Base-by-base conservation (phyloP, 2,329 filamentous ascomycete genomes). In the Cercospora sp. region DNA sequence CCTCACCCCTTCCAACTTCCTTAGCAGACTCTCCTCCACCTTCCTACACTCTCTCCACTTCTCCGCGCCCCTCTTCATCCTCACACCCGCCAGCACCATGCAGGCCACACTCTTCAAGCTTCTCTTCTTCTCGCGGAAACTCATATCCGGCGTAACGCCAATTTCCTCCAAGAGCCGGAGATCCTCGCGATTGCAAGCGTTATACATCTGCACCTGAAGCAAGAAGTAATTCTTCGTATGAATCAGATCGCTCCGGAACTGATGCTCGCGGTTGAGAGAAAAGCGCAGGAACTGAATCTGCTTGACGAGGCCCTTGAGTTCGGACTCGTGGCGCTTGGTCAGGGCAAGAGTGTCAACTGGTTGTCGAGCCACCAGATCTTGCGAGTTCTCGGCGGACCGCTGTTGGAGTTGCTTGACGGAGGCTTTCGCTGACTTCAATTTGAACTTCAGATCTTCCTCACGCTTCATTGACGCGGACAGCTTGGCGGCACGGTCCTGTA, bases 281-380 rank as follows among this genome's bases (percentile, higher is more conserved):
- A 92, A 92, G 75, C 93, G 89, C 79, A 98, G 88, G 89, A 92
- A 98, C 75, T 93, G 88, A 78, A 98, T 94, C 81, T 98, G 94
- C 81, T 95, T 91, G 63, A 88, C 87, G 77, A 98, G 85, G 18
- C 94, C 94, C 73, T 89, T 88, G 63, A 97, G 83, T 81, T 96
- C 92, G 79, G 89, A 89, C 74, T 85, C 83, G 78, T 95, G 92
- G 55, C 87, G 84, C 72, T 87, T 88, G 75, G 93, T 89, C 57
- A 90, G 88, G 66, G 88, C 85, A 5, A 57, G 51, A 28, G 34
- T 65, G 26, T 65, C 51, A 6, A 24, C 40, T 13, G 60, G 40
- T 5, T 30, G 62, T 10, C 21, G 18, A 7, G 49, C 34, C 16
- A 65, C 26, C 9, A 59, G 32, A 16, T 65, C 62, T 28, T 58